These are phyloP conservation scores for Vanderwaltozyma yarrowii DNA, from an alignment of 805 yeast species.

Conservation along the genomic window DNA sequence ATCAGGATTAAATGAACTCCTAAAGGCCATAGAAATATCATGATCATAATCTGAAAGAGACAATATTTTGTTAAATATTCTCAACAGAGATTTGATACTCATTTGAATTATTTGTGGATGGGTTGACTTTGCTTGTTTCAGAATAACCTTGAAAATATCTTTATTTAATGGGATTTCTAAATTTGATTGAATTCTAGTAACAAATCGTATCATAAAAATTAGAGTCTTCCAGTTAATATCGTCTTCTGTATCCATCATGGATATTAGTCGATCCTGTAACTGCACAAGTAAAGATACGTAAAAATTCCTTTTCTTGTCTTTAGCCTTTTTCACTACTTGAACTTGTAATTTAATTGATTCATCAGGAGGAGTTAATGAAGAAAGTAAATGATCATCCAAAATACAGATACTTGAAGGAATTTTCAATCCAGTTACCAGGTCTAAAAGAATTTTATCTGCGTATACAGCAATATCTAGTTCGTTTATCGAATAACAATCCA, in stretches of 20 bases:
- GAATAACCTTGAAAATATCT: slow-evolving; percentile 35
- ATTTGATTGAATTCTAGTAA: slow-evolving; percentile 44
- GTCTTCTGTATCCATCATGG: slow-evolving; percentile 9
- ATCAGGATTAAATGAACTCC: slow-evolving; percentile 33
- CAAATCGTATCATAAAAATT: slow-evolving; percentile 37
- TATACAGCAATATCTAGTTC: slow-evolving; percentile 42
- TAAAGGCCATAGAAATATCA: slow-evolving; percentile 34
- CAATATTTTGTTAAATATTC: slow-evolving; percentile 38
- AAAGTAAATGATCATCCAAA: slow-evolving; percentile 32
- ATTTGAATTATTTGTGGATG: slow-evolving; percentile 60
- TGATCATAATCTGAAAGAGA: slow-evolving; percentile 39
- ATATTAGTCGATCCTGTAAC: slow-evolving; percentile 33
- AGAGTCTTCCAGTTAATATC: slow-evolving; percentile 46
- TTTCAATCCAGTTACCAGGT: slow-evolving; percentile 32
- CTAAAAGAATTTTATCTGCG: slow-evolving; percentile 43
- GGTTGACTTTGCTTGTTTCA: slow-evolving; percentile 40
- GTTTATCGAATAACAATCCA: slow-evolving; percentile 46
- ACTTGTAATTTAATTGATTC: slow-evolving; percentile 46
- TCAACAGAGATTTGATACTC: slow-evolving; percentile 50
- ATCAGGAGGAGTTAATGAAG: slow-evolving; percentile 54
- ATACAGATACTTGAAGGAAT: slow-evolving; percentile 47
- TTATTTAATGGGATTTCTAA: slow-evolving; percentile 37
- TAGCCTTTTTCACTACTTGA: slow-evolving; percentile 50
- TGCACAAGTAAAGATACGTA: slow-evolving; percentile 33
- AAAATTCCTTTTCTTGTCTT: slow-evolving; percentile 41